A percentile compares a stretch with the other conserved stretches of the same genome.
These are phyloP conservation scores for Naganishia vaughanmartiniae DNA, from an alignment of 768 basidiomycete species.

Conservation along the genomic window DNA sequence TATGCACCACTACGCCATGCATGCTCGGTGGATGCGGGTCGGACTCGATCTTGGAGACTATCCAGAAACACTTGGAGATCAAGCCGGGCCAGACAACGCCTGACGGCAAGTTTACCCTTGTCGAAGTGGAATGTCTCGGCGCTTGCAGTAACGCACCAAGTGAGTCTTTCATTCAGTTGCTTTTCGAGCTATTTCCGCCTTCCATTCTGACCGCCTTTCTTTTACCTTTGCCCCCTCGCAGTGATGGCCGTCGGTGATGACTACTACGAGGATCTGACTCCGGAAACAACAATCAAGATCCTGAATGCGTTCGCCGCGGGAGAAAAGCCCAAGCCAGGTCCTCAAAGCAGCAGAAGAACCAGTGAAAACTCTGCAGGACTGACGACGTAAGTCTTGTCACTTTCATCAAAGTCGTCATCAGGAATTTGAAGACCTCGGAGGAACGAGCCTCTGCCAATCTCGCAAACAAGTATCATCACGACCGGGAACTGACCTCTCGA, in stretches of 20 bases:
- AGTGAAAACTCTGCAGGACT: constrained; percentile 91
- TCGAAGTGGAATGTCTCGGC: constrained; percentile 98
- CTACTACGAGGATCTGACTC: constrained; percentile 69
- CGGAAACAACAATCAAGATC: constrained; percentile 54
- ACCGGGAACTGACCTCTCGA: background rate
- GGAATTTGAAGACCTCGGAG: background rate
- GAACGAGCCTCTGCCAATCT: background rate
- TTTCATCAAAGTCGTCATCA: background rate
- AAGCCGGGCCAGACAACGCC: constrained; percentile 87
- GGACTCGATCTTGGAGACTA: constrained; percentile 58
- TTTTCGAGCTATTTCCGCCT: background rate
- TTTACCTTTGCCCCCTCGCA: constrained; percentile 40
- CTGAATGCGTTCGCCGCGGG: constrained; percentile 58
- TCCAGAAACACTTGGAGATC: constrained; percentile 75
- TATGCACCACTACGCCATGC: constrained; percentile 98
- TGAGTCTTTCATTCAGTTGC: constrained; percentile 30
- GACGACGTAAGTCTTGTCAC: constrained; percentile 57
- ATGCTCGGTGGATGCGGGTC: constrained; percentile 70
- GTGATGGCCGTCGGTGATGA: constrained; percentile 96
- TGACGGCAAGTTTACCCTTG: constrained; percentile 93
- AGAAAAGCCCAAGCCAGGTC: constrained; percentile 86
- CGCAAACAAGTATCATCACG: too few relatives aligned
- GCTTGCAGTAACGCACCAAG: constrained; percentile 82
- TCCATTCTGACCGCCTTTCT: background rate
- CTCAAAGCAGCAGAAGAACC: constrained; percentile 79